phyloP scores from a whole-genome alignment of 1,139 yeast genomes.

The Torulaspora globosa region DNA sequence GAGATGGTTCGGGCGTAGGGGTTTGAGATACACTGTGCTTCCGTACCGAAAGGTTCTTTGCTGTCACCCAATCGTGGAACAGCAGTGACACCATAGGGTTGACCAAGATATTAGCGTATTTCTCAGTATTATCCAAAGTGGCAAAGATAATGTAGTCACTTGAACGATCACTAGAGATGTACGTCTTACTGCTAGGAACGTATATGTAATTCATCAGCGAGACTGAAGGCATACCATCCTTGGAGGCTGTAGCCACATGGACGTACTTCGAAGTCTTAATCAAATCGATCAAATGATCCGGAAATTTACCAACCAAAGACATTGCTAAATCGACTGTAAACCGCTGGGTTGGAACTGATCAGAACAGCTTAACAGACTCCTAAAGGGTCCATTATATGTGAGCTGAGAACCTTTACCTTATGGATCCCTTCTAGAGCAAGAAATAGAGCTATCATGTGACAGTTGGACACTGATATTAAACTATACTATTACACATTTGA shows the following conservation, averaged over 20 bases:
- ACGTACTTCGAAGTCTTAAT: slow-evolving; percentile 61
- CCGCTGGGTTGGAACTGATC: no score
- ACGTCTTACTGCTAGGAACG: slow-evolving; percentile 41
- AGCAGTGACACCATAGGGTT: slow-evolving; percentile 80
- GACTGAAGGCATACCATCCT: slow-evolving; percentile 68
- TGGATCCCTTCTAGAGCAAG: neutral
- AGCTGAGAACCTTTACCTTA: neutral
- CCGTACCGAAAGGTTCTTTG: slow-evolving; percentile 41
- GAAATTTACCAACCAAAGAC: slow-evolving; percentile 41
- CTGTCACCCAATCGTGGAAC: slow-evolving; percentile 84
- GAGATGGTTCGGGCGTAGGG: slow-evolving; percentile 17
- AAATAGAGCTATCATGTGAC: neutral
- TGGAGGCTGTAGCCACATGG: slow-evolving; percentile 74
- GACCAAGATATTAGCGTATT: slow-evolving; percentile 57
- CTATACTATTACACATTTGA: neutral
- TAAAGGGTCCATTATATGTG: neutral
- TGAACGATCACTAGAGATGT: slow-evolving; percentile 25
- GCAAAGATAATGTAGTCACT: slow-evolving; percentile 58
- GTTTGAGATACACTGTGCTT: slow-evolving; percentile 26
- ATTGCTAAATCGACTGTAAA: slow-evolving; percentile 2
- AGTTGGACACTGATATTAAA: neutral
- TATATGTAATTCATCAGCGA: slow-evolving; percentile 86
- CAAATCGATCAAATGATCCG: slow-evolving; percentile 52
- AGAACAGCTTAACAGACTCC: neutral
- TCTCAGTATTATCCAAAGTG: slow-evolving; percentile 64